Percentiles rank a stretch among this genome's conserved stretches.
These are phyloP conservation scores for Capsicum pubescens DNA, from an alignment of 257 asterid species.

Conservation along the genomic window DNA sequence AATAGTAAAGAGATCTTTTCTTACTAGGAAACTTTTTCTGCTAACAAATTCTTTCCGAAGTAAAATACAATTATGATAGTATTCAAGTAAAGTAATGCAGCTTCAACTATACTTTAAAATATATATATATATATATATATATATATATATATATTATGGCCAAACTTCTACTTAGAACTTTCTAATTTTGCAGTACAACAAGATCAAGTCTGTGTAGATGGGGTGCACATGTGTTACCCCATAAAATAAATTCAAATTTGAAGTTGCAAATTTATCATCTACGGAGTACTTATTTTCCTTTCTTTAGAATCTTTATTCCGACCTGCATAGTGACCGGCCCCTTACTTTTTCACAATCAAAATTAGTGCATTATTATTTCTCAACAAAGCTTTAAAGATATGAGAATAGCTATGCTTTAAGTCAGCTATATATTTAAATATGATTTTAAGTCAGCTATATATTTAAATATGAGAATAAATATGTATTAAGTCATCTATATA, in stretches of 20 bases:
- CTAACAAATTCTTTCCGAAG: too few relatives aligned
- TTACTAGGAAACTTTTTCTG: too few relatives aligned
- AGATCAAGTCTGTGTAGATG: neutral
- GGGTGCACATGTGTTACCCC: neutral
- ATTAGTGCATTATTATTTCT: neutral
- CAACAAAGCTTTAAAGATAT: neutral
- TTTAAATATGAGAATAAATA: neutral
- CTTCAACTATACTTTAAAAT: too few relatives aligned
- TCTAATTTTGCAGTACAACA: neutral
- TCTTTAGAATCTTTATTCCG: too few relatives aligned
- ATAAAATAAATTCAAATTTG: neutral
- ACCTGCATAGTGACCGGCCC: neutral
- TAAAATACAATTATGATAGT: too few relatives aligned
- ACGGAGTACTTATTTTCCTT: neutral
- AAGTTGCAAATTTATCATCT: neutral
- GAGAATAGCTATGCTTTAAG: constrained; percentile 2
- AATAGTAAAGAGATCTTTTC: too few relatives aligned
- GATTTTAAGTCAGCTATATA: constrained; percentile 16
- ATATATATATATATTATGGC: too few relatives aligned
- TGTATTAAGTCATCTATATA: neutral
- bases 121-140: too few relatives aligned
- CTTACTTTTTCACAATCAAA: constrained; percentile 14
- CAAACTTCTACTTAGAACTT: too few relatives aligned
- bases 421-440: constrained; percentile 1
- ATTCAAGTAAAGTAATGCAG: too few relatives aligned